Evolutionary conservation across 192 early-diverging fungal species (phyloP).

Genomic region (Umbelopsis isabellina): DNA sequence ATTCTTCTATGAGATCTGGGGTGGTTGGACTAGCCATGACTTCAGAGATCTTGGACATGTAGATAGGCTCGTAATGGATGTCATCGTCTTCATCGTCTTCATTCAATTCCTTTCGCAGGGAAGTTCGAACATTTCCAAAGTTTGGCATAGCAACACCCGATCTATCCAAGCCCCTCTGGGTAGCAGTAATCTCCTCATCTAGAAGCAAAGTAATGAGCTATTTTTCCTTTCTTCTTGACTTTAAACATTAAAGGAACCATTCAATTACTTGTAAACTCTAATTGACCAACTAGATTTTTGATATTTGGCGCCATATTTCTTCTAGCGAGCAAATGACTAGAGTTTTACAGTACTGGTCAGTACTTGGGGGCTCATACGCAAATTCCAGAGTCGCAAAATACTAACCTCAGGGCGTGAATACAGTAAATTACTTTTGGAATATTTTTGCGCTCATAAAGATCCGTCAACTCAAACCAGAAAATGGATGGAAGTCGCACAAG

Average conservation of each 20-base stretch:
- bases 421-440: conserved; percentile 99
- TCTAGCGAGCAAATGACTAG: conserved; percentile 85
- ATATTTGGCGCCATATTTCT: conserved; percentile 87
- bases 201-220: conserved; percentile 5
- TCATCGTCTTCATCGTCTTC: conserved; percentile 38
- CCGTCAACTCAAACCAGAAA: conserved; percentile 97
- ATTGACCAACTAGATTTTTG: conserved; percentile 89
- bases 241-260: neutral
- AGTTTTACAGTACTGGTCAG: conserved; percentile 20
- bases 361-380: neutral
- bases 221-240: neutral
- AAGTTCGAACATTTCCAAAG: conserved; percentile 82
- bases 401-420: conserved; percentile 90
- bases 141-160: conserved; percentile 85
- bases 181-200: conserved; percentile 74
- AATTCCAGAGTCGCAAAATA: neutral
- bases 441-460: conserved; percentile 98
- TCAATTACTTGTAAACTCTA: conserved; percentile 82
- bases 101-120: conserved; percentile 57
- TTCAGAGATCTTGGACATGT: neutral
- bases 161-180: conserved; percentile 82
- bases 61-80: conserved; percentile 8
- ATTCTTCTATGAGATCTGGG: conserved; percentile 48
- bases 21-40: conserved; percentile 5
- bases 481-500: conserved; percentile 82